Evolutionary conservation across 495 filamentous ascomycete genomes (phyloP).

Genomic region (Ascobolus immersus): DNA sequence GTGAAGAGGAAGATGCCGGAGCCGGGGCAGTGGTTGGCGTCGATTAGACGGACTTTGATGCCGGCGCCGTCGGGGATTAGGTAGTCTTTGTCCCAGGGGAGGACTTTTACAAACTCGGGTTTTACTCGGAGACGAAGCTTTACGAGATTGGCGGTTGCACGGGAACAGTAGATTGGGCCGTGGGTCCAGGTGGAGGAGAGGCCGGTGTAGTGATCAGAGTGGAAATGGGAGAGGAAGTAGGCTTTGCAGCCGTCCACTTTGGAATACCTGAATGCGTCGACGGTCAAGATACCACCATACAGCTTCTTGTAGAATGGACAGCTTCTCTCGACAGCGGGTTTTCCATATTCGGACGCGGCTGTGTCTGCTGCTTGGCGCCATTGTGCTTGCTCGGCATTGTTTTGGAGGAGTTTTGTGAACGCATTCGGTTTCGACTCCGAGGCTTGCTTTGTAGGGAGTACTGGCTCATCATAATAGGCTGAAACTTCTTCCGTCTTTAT

Average conservation of each 20-base stretch:
- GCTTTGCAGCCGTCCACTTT: slow-evolving; percentile 75
- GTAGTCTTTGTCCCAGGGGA: slow-evolving; percentile 56
- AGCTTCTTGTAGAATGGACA: slow-evolving; percentile 98
- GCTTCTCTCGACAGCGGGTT: slow-evolving; percentile 62
- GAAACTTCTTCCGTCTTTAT: slow-evolving; percentile 28
- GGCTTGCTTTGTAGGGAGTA: slow-evolving; percentile 35
- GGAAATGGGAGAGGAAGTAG: slow-evolving; percentile 95
- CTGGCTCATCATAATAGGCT: slow-evolving; percentile 48
- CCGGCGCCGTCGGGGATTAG: slow-evolving; percentile 47
- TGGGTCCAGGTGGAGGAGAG: slow-evolving; percentile 71
- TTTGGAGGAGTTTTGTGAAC: slow-evolving; percentile 77
- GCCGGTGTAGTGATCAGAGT: slow-evolving; percentile 91
- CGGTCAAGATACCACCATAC: slow-evolving; percentile 69
- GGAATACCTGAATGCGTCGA: slow-evolving; percentile 91
- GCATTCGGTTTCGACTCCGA: slow-evolving; percentile 29
- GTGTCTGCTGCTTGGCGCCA: slow-evolving; percentile 70
- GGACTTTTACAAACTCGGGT: slow-evolving; percentile 55
- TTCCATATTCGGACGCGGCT: slow-evolving; percentile 56
- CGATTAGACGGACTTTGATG: slow-evolving; percentile 76
- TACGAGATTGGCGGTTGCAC: slow-evolving; percentile 72
- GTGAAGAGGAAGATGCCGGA: slow-evolving; percentile 87
- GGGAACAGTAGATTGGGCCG: slow-evolving; percentile 89
- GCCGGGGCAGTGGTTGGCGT: slow-evolving; percentile 88
- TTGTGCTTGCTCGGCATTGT: slow-evolving; percentile 66
- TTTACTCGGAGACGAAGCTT: slow-evolving; percentile 64